These are phyloP conservation scores for Tolypocladium inflatum DNA, from an alignment of 2,329 filamentous ascomycete genomes.

Conservation along the genomic window DNA sequence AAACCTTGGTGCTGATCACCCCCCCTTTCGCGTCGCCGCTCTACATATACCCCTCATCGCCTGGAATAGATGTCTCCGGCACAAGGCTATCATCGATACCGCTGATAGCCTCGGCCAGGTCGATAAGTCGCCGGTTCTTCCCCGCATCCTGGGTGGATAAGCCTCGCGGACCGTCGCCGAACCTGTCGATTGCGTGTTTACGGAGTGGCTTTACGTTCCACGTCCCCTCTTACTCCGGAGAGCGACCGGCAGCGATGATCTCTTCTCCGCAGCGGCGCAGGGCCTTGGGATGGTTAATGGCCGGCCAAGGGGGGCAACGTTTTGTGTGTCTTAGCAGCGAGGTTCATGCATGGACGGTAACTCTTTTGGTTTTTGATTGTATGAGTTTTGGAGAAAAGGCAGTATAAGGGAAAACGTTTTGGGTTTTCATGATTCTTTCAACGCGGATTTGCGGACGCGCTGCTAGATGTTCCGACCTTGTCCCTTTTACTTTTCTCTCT, in stretches of 20 bases:
- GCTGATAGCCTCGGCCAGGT: neutral
- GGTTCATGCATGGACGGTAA: neutral
- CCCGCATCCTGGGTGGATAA: no score
- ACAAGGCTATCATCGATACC: neutral
- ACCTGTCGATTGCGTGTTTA: neutral
- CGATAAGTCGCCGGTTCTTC: neutral
- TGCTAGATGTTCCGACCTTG: neutral
- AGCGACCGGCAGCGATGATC: neutral
- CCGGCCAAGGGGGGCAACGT: neutral
- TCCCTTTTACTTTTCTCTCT: neutral
- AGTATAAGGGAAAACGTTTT: neutral
- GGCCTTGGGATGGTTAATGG: neutral
- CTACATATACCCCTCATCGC: neutral
- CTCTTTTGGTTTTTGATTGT: slow-evolving; percentile 2
- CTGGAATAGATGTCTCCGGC: neutral
- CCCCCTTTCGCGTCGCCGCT: neutral
- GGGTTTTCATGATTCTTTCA: neutral
- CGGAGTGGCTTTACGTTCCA: neutral
- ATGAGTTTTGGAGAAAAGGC: slow-evolving; percentile 6
- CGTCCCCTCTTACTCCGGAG: neutral
- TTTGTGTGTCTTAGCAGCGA: neutral
- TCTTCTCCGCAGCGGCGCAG: neutral
- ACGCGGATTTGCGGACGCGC: neutral
- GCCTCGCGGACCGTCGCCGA: neutral
- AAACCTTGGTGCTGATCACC: neutral